Evolutionary conservation across 768 basidiomycete genomes (phyloP).

Genomic region (Trichaptum fuscoviolaceum): DNA sequence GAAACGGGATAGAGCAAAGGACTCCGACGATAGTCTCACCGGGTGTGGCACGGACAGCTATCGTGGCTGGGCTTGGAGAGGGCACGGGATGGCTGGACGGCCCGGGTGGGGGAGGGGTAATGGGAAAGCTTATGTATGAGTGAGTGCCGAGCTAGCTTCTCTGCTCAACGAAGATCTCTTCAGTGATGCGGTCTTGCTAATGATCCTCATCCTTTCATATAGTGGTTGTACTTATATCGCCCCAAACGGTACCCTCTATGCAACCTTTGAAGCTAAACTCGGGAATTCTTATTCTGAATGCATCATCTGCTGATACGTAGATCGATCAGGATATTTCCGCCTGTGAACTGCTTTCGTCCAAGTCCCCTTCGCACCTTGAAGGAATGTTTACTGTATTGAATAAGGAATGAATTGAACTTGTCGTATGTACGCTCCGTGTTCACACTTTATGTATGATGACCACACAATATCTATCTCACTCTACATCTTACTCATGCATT

Average conservation of each 20-base stretch:
- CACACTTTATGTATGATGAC: too few species aligned
- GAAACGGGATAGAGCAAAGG: background rate
- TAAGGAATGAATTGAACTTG: too few species aligned
- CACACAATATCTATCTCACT: too few species aligned
- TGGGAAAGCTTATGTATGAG: background rate
- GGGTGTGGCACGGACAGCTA: background rate
- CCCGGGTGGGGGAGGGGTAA: background rate
- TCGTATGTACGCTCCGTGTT: too few species aligned
- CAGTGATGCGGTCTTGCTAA: background rate
- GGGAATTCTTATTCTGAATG: background rate
- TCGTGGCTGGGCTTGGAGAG: background rate
- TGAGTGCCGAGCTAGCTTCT: too few species aligned
- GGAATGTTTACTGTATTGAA: too few species aligned
- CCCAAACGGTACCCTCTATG: background rate
- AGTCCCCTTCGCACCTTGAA: too few species aligned
- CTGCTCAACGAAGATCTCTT: too few species aligned
- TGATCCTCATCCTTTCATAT: background rate
- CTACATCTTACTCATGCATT: too few species aligned
- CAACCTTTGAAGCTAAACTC: background rate
- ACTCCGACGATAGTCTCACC: background rate
- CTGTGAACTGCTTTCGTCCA: too few species aligned
- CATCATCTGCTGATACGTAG: background rate
- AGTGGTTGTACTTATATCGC: background rate
- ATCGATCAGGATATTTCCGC: too few species aligned
- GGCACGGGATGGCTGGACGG: too few species aligned